Evolutionary conservation across 768 basidiomycete genomes (phyloP).

Genomic region (Dacryopinax primogenitus): DNA sequence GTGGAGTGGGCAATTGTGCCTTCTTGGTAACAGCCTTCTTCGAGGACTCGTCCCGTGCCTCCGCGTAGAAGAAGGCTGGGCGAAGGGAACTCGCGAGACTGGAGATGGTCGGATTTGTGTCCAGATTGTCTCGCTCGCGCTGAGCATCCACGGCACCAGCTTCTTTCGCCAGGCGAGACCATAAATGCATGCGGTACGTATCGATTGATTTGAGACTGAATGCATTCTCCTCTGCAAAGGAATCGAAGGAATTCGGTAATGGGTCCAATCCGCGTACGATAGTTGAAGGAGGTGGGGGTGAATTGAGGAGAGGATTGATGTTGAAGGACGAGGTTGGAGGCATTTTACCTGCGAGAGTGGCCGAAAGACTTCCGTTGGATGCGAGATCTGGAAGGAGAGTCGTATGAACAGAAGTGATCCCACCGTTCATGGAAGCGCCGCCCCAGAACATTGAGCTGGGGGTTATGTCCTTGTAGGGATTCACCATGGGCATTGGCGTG

Average conservation of each 20-base stretch:
- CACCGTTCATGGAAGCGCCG: slow-evolving; percentile 36
- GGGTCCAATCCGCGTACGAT: slow-evolving; percentile 27
- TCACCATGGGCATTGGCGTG: slow-evolving; percentile 39
- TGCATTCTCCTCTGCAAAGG: slow-evolving; percentile 64
- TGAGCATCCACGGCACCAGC: slow-evolving; percentile 27
- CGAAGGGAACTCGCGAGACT: slow-evolving; percentile 7
- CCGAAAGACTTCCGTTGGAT: slow-evolving; percentile 16
- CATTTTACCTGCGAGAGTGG: slow-evolving; percentile 9
- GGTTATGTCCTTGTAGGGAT: slow-evolving; percentile 60
- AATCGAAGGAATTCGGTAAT: slow-evolving; percentile 45
- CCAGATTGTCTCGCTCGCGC: background rate
- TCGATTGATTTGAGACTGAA: slow-evolving; percentile 84
- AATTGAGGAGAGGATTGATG: slow-evolving; percentile 60
- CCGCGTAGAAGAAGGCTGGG: background rate
- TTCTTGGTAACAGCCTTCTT: background rate
- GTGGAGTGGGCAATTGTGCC: background rate
- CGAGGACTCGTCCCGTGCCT: background rate
- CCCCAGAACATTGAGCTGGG: slow-evolving; percentile 76
- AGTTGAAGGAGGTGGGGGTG: slow-evolving; percentile 14
- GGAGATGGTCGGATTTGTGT: slow-evolving; percentile 2
- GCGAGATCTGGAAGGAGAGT: slow-evolving; percentile 63
- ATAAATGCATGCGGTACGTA: slow-evolving; percentile 79
- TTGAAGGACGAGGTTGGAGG: slow-evolving; percentile 31
- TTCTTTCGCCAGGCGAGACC: slow-evolving; percentile 79
- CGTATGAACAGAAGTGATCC: slow-evolving; percentile 73